Percentiles rank a stretch among this genome's conserved stretches.
These are phyloP conservation scores for Volvox africanus DNA, from an alignment of 139 green algal species.

Conservation along the genomic window DNA sequence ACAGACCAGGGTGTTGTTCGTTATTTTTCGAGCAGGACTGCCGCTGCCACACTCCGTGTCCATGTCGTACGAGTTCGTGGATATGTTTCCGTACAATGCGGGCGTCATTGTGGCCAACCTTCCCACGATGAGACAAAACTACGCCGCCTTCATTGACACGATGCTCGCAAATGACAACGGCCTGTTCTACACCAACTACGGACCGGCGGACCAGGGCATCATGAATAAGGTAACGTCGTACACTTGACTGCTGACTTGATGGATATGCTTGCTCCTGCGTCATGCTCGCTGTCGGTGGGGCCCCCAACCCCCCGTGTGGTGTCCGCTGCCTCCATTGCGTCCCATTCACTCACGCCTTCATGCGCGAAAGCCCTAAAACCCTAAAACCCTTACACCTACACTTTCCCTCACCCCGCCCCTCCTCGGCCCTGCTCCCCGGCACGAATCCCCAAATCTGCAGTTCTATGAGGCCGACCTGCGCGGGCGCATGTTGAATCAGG, in stretches of 20 bases:
- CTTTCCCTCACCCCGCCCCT: not conserved
- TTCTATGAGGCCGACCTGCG: conserved; percentile 45
- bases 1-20: too few relatives aligned
- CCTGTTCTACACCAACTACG: conserved; percentile 49
- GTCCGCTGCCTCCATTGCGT: too few relatives aligned
- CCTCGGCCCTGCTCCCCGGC: not conserved
- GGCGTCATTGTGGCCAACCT: conserved; percentile 51
- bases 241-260: not conserved
- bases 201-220: conserved; percentile 55
- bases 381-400: too few relatives aligned
- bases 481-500: conserved; percentile 23
- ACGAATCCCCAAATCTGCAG: not conserved
- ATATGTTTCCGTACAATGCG: conserved; percentile 43
- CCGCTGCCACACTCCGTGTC: conserved; percentile 42
- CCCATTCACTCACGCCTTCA: too few relatives aligned
- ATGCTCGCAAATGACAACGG: conserved; percentile 49
- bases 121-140: conserved; percentile 31
- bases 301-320: too few relatives aligned
- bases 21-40: not conserved
- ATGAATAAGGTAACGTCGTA: conserved; percentile 35
- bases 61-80: conserved; percentile 37
- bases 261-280: too few relatives aligned
- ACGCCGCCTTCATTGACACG: conserved; percentile 45
- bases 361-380: too few relatives aligned
- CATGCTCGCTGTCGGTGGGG: too few relatives aligned